Conservation (phyloP, 1,284 basidiomycete species). For the Quambalaria eucalypti region DNA sequence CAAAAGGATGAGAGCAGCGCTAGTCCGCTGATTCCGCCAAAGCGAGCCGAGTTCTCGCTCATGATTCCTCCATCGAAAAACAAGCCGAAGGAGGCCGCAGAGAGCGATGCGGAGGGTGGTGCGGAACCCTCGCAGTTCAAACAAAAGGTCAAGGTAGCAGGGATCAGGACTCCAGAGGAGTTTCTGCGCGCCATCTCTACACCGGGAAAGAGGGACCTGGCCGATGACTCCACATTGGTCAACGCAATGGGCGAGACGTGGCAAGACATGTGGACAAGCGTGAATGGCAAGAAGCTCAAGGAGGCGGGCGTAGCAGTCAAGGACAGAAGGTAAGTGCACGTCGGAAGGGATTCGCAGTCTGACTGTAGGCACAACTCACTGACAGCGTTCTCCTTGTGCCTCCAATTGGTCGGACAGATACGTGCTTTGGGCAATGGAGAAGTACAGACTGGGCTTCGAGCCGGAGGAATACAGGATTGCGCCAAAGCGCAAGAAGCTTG, state of each 20-base stretch:
- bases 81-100: too few species aligned
- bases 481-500: constrained; percentile 6
- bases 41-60: neutral
- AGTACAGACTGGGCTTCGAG: constrained; percentile 6
- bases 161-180: neutral
- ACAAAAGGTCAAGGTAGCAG: neutral
- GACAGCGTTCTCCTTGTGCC: neutral
- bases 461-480: neutral
- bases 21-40: neutral
- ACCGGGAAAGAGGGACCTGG: neutral
- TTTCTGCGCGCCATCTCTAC: neutral
- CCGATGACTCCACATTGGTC: neutral
- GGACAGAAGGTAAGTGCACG: constrained; percentile 6
- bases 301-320: neutral
- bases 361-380: too few species aligned
- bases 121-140: too few species aligned
- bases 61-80: too few species aligned
- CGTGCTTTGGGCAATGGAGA: constrained; percentile 8
- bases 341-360: too few species aligned
- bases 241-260: neutral
- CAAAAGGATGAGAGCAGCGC: too few species aligned
- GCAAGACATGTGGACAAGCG: neutral
- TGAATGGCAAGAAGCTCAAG: constrained; percentile 1
- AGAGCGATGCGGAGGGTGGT: too few species aligned
- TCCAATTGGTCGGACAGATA: constrained; percentile 1